Evolutionary conservation across 768 basidiomycete species (phyloP), one percentile per base, ranked within the genome.

Genomic region (Pleurotus platypus): DNA sequence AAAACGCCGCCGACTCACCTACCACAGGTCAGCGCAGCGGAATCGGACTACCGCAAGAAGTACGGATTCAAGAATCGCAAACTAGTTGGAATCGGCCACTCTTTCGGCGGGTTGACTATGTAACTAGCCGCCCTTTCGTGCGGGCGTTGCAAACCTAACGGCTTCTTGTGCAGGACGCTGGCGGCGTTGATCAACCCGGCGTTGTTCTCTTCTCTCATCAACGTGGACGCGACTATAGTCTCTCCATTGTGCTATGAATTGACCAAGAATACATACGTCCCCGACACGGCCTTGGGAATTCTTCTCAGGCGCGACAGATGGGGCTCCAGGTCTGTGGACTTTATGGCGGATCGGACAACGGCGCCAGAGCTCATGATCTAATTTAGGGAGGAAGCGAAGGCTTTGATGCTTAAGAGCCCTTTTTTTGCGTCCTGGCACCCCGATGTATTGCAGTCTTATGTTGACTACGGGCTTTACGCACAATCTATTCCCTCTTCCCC

Each of bases 31-130:
- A 57, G 82, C 0, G 55, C 65, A 0, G 60, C 67, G 8, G 75
- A 83, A 56, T 70, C 81, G 0, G 65, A 70, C 1, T 55, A 62
- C 15, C 80, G 90, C 39, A 65, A 67, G 39, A 58, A 59, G 2
- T 61, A 67, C n/a, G 90, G 90, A 1, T 84, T 85, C 64, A 59
- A 46, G 1, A 59, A 71, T 4, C 79, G 87, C 37, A 81, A 69
- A 16, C 63, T 94, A 2, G 75, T 93, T 16, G 83, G 76, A 3
- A 72, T 93, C 3, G 94, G 92, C 0, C 94, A 97, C 66, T 94
- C 92, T 0, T 85, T 91, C 53, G 91, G 94, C 16, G 94, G 90
- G 2, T 86, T 85, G 64, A 83, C 85, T 1, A 78, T 83, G 86
- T 92, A 66, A 64, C 89, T 76, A 55, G 57, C 49, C 24, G 58